These are phyloP conservation scores for Phoenix dactylifera DNA, from an alignment of 176 grass and related monocot species.

Conservation along the genomic window DNA sequence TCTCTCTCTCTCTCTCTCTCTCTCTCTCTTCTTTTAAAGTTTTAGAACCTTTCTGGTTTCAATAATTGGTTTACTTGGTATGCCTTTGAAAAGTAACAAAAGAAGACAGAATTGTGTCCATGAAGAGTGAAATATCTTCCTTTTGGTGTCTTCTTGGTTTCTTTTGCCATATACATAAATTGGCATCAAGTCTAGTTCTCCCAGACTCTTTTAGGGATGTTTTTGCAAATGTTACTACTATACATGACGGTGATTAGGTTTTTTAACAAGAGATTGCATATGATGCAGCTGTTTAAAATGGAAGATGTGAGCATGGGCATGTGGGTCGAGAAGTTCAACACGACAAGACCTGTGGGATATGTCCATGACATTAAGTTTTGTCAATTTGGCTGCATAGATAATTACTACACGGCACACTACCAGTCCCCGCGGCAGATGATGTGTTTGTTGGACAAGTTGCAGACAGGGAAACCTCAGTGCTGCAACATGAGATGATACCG, in stretches of 20 bases:
- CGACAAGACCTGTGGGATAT: conserved; percentile 45
- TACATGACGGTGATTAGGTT: too few relatives aligned
- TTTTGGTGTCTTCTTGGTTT: not conserved
- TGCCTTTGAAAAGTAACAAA: too few relatives aligned
- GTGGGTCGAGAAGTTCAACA: conserved; percentile 82
- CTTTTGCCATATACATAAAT: not conserved
- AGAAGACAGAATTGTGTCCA: too few relatives aligned
- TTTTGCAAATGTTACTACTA: too few relatives aligned
- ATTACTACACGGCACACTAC: conserved; percentile 79
- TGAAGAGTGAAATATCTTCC: too few relatives aligned
- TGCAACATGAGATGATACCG: conserved; percentile 66
- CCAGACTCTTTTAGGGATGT: too few relatives aligned
- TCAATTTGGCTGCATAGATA: conserved; percentile 69
- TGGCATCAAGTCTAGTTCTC: too few relatives aligned
- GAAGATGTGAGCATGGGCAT: conserved; percentile 96
- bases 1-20: too few relatives aligned
- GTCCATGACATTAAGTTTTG: conserved; percentile 64
- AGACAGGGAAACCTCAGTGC: conserved; percentile 48
- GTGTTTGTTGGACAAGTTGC: conserved; percentile 73
- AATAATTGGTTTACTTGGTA: too few relatives aligned
- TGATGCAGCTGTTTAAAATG: conserved; percentile 93
- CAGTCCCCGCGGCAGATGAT: conserved; percentile 83
- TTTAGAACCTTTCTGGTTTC: too few relatives aligned
- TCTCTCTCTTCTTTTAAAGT: too few relatives aligned
- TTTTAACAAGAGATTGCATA: not conserved